Conservation (phyloP, 495 filamentous ascomycete genomes). For the Cenococcum geophilum region DNA sequence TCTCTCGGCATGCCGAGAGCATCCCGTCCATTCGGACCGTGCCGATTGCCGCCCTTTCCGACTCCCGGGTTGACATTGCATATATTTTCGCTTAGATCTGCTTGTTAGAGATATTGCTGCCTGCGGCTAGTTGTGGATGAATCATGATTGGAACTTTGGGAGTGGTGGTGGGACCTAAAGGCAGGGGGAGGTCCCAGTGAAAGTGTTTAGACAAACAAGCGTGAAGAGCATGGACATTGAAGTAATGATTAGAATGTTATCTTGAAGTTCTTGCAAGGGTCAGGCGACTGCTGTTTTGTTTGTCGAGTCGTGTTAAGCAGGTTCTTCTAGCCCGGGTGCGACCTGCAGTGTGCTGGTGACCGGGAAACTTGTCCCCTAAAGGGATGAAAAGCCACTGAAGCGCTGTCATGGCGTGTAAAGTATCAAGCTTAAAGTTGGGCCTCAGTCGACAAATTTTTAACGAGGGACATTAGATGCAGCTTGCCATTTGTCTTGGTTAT, state of each 20-base stretch:
- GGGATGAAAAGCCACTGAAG: neutral
- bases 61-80: neutral
- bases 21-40: neutral
- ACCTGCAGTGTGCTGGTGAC: neutral
- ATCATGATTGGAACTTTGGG: neutral
- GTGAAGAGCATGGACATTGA: neutral
- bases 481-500: too few relatives aligned
- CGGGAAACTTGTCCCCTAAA: neutral
- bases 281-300: neutral
- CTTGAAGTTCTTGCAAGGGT: neutral
- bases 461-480: neutral
- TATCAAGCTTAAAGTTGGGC: neutral
- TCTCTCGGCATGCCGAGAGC: constrained; percentile 1
- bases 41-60: neutral
- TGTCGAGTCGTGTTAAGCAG: neutral
- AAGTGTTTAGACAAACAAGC: neutral
- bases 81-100: constrained; percentile 1
- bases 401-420: neutral
- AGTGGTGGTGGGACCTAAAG: neutral
- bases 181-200: neutral
- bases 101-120: neutral
- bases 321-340: neutral
- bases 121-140: too few relatives aligned
- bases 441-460: neutral
- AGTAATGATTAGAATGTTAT: neutral